Evolutionary conservation across 257 asterid species (phyloP).

Genomic region (Rubia yunnanensis): DNA sequence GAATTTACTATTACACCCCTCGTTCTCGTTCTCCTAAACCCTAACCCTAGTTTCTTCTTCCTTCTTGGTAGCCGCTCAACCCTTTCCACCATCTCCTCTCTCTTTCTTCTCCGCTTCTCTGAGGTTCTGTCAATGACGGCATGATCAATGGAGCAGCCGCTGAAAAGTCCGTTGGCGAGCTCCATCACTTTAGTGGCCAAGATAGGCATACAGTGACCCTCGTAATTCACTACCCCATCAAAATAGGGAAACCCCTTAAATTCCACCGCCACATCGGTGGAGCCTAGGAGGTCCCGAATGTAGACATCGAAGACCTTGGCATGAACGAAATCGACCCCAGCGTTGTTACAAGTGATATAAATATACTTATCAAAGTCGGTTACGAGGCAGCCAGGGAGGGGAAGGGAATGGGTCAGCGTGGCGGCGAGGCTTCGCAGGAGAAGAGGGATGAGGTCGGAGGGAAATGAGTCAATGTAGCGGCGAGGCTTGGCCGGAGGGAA

Average conservation of each 20-base stretch:
- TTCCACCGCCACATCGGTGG: conserved; percentile 28
- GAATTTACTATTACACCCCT: too few species aligned
- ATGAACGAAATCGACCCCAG: conserved; percentile 47
- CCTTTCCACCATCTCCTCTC: too few species aligned
- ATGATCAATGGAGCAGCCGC: conserved; percentile 59
- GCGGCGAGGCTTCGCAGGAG: conserved; percentile 30
- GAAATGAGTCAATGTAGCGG: too few species aligned
- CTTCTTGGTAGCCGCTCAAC: too few species aligned
- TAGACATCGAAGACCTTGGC: conserved; percentile 26
- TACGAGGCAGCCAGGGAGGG: conserved; percentile 57
- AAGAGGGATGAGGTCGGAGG: conserved; percentile 25
- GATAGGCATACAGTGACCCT: conserved; percentile 46
- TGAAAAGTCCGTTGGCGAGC: conserved; percentile 54
- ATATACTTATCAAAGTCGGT: conserved; percentile 44
- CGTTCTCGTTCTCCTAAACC: too few species aligned
- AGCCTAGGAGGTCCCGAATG: conserved; percentile 28
- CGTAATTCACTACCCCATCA: conserved; percentile 39
- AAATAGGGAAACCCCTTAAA: conserved; percentile 37
- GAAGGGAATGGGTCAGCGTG: conserved; percentile 49
- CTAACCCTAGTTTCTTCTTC: too few species aligned
- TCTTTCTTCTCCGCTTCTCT: too few species aligned
- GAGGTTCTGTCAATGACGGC: conserved; percentile 63
- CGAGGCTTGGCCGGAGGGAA: too few species aligned
- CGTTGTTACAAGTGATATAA: conserved; percentile 49
- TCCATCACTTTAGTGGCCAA: conserved; percentile 60